A percentile compares a stretch with the other conserved stretches of the same genome.
These are phyloP conservation scores for Aspergillus mulundensis DNA, from an alignment of 495 filamentous ascomycete species.

Conservation along the genomic window DNA sequence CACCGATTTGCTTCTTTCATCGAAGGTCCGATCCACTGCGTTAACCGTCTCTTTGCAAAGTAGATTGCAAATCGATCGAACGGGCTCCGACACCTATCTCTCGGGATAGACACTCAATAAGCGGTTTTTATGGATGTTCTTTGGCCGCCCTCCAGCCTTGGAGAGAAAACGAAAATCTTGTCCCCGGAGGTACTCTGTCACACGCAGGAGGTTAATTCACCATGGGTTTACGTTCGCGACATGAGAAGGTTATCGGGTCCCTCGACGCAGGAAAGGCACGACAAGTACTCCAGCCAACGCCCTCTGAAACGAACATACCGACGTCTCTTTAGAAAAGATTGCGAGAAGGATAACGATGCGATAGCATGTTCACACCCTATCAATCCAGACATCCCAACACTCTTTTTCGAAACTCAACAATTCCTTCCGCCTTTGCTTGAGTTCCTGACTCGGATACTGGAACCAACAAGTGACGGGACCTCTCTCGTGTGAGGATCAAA, in stretches of 20 bases:
- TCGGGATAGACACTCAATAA: slow-evolving; percentile 26
- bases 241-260: not conserved
- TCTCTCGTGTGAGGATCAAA: slow-evolving; percentile 97
- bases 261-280: slow-evolving; percentile 32
- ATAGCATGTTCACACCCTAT: not conserved
- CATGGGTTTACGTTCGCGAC: not conserved
- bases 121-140: slow-evolving; percentile 84
- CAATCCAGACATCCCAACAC: not conserved
- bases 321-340: slow-evolving; percentile 16
- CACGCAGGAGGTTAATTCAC: slow-evolving; percentile 54
- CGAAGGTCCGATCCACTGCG: slow-evolving; percentile 61
- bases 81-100: slow-evolving; percentile 57
- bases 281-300: slow-evolving; percentile 32
- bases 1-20: slow-evolving; percentile 39
- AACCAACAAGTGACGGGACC: slow-evolving; percentile 54
- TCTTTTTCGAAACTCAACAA: not conserved
- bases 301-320: slow-evolving; percentile 36
- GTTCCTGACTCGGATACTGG: not conserved
- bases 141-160: slow-evolving; percentile 66
- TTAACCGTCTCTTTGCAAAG: slow-evolving; percentile 65
- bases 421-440: not conserved
- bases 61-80: slow-evolving; percentile 52
- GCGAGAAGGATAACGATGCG: slow-evolving; percentile 15
- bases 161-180: slow-evolving; percentile 86
- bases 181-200: slow-evolving; percentile 74